Evolutionary conservation across 208 protist genomes (phyloP), one percentile per base, ranked within the genome.

Genomic region (Trypanosoma congolense): DNA sequence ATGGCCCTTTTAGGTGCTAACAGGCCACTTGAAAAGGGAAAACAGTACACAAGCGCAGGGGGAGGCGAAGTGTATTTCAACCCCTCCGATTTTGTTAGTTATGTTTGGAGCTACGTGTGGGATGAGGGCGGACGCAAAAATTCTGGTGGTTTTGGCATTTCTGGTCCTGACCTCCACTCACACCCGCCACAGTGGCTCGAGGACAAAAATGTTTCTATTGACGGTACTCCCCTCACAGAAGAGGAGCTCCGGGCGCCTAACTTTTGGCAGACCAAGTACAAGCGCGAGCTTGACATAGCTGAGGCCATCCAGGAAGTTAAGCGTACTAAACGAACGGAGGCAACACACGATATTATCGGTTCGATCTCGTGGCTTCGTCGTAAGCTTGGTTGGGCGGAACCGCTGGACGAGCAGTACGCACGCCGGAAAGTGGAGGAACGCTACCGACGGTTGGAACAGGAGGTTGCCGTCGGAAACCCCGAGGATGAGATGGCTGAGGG

Each of bases 181-280:
- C 79, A 80, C 18, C 65, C 73, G 2, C 87, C 87, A n/a, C 50
- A 64, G 56, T 93, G 87, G 83, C 36, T 90, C 57, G 80, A 91
- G 58, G 64, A 82, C 57, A 90, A 90, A 64, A 69, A 87, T 57
- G 70, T 83, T 35, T 61, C 75, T 50, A 90, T 93, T 48, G 71
- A 87, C 41, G 87, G 87, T 25, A 72, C 74, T 1, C 77, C 76
- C 9, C 67, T 93, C 26, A 77, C 61, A 4, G 70, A 82, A 1
- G 66, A 65, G 25, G 74, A 87, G 42, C 57, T 29, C 30, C 41
- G 41, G 40, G 43, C 46, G 28, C 38, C 63, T 10, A 70, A 73
- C 40, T 83, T 69, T 56, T 81, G 75, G 67, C 58, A 69, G 53
- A 51, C 59, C 47, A 62, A 70, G 41, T 93, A 93, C 65, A 41